Conservation (phyloP, 1,284 basidiomycete genomes). For the Apiotrichum domesticum region DNA sequence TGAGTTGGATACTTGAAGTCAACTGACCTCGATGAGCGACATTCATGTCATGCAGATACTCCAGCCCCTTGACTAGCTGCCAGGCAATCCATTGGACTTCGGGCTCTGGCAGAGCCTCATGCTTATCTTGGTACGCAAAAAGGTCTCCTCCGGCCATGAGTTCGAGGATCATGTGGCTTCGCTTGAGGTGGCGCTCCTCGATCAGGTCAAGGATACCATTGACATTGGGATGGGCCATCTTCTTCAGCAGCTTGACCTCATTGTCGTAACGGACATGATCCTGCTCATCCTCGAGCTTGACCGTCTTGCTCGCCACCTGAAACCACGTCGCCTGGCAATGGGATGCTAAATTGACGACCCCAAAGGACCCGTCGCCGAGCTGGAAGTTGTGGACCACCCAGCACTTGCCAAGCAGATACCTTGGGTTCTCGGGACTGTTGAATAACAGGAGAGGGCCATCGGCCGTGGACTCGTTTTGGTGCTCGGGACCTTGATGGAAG, state of each 20-base stretch:
- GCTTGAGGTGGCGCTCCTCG: conserved; percentile 41
- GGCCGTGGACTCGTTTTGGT: background rate
- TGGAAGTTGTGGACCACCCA: conserved; percentile 22
- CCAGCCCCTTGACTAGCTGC: conserved; percentile 64
- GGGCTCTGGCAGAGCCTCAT: conserved; percentile 56
- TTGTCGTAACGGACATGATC: conserved; percentile 35
- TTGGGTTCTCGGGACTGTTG: background rate
- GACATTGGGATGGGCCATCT: conserved; percentile 70
- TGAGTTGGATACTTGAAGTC: too few species aligned
- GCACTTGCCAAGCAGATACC: background rate
- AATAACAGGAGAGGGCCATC: background rate
- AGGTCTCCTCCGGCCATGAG: conserved; percentile 70
- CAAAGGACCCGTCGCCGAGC: conserved; percentile 60
- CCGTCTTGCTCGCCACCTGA: conserved; percentile 76
- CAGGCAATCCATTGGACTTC: conserved; percentile 78
- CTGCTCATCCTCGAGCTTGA: conserved; percentile 49
- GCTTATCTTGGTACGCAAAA: conserved; percentile 66
- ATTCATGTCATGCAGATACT: conserved; percentile 64
- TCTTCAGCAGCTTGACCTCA: conserved; percentile 66
- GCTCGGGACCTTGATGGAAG: conserved; percentile 6
- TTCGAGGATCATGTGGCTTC: conserved; percentile 62
- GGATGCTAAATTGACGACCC: conserved; percentile 67
- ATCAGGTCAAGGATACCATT: conserved; percentile 65
- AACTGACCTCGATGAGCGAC: conserved; percentile 71
- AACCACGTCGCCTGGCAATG: conserved; percentile 54